These are phyloP conservation scores for Claviceps lovelessii DNA, from an alignment of 2,329 filamentous ascomycete species.

Conservation along the genomic window DNA sequence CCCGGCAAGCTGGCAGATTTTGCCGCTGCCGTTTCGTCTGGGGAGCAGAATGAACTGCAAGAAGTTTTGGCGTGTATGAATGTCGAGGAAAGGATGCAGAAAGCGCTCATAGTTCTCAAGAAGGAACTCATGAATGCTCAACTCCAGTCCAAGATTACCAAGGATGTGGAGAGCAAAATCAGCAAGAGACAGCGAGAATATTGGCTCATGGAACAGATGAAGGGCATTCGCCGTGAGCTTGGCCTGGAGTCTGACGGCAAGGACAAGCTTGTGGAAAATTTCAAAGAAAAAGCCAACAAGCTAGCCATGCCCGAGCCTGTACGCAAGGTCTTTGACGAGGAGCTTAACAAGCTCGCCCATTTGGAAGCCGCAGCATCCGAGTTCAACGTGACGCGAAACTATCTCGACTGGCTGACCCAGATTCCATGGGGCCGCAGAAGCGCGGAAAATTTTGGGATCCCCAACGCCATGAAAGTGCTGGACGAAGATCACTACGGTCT, in stretches of 20 bases:
- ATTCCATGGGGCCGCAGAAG: conserved; percentile 95
- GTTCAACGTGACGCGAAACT: conserved; percentile 97
- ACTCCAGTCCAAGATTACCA: conserved; percentile 90
- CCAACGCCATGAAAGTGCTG: conserved; percentile 76
- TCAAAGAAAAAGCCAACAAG: conserved; percentile 87
- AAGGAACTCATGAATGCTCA: conserved; percentile 98
- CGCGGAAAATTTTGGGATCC: conserved; percentile 90
- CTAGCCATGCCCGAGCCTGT: conserved; percentile 94
- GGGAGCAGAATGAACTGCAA: conserved; percentile 82
- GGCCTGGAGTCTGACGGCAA: conserved; percentile 96
- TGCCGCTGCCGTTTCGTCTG: conserved; percentile 88
- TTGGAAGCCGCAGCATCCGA: conserved; percentile 92
- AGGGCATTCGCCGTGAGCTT: conserved; percentile 87
- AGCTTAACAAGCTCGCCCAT: conserved; percentile 91
- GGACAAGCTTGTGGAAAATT: conserved; percentile 93
- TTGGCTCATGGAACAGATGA: conserved; percentile 99
- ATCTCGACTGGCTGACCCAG: conserved; percentile 96
- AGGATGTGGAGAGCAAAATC: conserved; percentile 95
- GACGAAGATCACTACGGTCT: conserved; percentile 95
- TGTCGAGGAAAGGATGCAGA: conserved; percentile 82
- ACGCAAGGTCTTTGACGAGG: conserved; percentile 95
- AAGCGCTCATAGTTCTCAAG: conserved; percentile 82
- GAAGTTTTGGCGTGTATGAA: conserved; percentile 80
- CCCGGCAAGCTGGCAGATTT: conserved; percentile 94
- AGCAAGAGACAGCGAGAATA: conserved; percentile 95